Evolutionary conservation across 257 asterid species (phyloP).

Genomic region (Forsythia suspensa): DNA sequence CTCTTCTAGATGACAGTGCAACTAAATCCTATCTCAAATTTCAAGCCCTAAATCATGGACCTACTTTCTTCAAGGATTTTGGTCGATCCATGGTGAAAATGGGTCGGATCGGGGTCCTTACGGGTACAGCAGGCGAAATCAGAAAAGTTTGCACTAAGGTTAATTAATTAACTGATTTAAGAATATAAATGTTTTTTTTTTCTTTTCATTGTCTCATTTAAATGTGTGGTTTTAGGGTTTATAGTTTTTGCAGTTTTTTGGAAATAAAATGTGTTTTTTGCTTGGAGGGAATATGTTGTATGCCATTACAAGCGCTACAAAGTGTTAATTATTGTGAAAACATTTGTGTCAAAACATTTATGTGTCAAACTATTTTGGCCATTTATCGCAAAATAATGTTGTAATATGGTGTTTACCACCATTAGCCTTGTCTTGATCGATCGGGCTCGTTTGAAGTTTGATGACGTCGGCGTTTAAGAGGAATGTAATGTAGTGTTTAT

Average conservation of each 20-base stretch:
- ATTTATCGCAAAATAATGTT: neutral
- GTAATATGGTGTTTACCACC: neutral
- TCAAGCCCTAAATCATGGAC: constrained; percentile 25
- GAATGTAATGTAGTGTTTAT: too few relatives aligned
- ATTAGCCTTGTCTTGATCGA: too few relatives aligned
- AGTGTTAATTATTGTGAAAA: neutral
- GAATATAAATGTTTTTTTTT: neutral
- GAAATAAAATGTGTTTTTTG: neutral
- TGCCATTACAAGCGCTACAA: neutral
- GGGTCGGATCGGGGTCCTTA: constrained; percentile 47
- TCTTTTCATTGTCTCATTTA: neutral
- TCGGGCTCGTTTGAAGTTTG: neutral
- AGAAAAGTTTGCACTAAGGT: constrained; percentile 38
- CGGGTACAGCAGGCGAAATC: constrained; percentile 42
- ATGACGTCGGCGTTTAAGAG: too few relatives aligned
- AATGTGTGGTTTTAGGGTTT: neutral
- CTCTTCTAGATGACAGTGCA: constrained; percentile 36
- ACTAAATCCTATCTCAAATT: constrained; percentile 32
- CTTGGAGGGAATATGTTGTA: neutral
- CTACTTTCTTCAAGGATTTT: constrained; percentile 43
- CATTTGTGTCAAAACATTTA: neutral
- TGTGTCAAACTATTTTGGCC: neutral
- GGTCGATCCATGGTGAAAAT: constrained; percentile 50
- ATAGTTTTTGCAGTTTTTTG: neutral
- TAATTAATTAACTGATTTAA: constrained; percentile 10